phyloP scores from a whole-genome alignment of 2,329 filamentous ascomycete species.

The Lachnellula arida region DNA sequence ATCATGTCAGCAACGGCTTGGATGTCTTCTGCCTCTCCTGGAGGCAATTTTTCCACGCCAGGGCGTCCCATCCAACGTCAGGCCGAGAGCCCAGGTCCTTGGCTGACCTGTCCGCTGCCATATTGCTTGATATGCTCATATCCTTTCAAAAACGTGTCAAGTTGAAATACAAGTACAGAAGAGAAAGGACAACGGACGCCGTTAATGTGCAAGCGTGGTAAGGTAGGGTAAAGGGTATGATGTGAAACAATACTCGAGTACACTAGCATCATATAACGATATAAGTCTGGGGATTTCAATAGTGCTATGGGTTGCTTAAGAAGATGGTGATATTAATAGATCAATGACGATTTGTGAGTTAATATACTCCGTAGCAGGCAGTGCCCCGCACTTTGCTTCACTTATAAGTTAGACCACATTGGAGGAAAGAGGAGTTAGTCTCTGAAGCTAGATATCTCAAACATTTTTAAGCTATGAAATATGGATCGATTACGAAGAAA shows the following conservation, averaged over 20 bases:
- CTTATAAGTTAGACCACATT: too few species aligned
- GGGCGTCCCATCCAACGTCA: constrained; percentile 39
- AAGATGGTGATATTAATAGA: neutral
- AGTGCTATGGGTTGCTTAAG: neutral
- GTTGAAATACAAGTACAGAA: neutral
- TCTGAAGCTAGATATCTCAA: too few species aligned
- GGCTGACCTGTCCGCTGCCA: constrained; percentile 1
- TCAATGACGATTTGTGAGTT: constrained; percentile 4
- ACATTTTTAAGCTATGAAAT: too few species aligned
- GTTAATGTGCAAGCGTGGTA: neutral
- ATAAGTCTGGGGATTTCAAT: neutral
- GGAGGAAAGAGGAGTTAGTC: too few species aligned
- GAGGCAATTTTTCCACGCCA: constrained; percentile 37
- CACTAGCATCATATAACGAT: neutral
- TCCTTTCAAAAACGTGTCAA: neutral
- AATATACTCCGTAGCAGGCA: neutral
- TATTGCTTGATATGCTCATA: neutral
- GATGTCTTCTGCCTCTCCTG: constrained; percentile 40
- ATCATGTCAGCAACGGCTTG: constrained; percentile 42
- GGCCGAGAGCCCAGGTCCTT: constrained; percentile 18
- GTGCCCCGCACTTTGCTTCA: too few species aligned
- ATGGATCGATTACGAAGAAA: too few species aligned
- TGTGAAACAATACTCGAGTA: too few species aligned
- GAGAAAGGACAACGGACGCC: neutral
- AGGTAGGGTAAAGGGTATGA: neutral